Evolutionary conservation across 176 grass and related monocot genomes (phyloP).

Genomic region (Elaeis guineensis): DNA sequence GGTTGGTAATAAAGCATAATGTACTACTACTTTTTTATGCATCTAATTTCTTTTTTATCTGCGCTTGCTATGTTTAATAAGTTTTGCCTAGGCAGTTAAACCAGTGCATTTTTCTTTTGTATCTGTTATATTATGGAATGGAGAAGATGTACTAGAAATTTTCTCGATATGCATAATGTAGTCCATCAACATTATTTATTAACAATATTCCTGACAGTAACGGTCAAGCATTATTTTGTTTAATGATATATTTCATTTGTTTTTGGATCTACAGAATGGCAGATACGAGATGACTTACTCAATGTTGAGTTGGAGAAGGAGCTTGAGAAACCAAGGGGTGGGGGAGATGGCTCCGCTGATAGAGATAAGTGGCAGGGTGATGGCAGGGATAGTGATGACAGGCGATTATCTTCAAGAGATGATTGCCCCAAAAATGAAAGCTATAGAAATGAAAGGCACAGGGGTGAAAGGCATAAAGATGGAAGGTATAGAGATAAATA

Average conservation of each 20-base stretch:
- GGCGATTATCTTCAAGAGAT: conserved; percentile 10
- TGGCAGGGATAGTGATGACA: conserved; percentile 11
- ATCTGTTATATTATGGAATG: too few relatives aligned
- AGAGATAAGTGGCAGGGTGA: conserved; percentile 30
- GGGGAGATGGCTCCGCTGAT: conserved; percentile 16
- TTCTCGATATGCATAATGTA: too few relatives aligned
- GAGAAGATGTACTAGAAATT: too few relatives aligned
- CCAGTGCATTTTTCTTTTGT: too few relatives aligned
- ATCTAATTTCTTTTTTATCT: too few relatives aligned
- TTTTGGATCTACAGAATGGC: conserved; percentile 15
- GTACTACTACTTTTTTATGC: too few relatives aligned
- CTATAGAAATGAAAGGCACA: conserved; percentile 15
- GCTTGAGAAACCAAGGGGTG: conserved; percentile 14
- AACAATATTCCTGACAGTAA: too few relatives aligned
- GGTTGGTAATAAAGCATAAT: too few relatives aligned
- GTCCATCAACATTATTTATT: too few relatives aligned
- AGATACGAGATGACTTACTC: conserved; percentile 21
- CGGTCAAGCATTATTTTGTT: too few relatives aligned
- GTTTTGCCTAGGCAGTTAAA: too few relatives aligned
- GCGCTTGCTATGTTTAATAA: too few relatives aligned
- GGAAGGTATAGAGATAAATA: conserved; percentile 15
- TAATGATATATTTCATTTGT: not conserved
- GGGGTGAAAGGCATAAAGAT: conserved; percentile 28
- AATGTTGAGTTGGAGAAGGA: conserved; percentile 22
- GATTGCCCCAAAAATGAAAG: conserved; percentile 4